These are phyloP conservation scores for Marasmius fiardii DNA, from an alignment of 1,284 basidiomycete genomes.

Conservation along the genomic window DNA sequence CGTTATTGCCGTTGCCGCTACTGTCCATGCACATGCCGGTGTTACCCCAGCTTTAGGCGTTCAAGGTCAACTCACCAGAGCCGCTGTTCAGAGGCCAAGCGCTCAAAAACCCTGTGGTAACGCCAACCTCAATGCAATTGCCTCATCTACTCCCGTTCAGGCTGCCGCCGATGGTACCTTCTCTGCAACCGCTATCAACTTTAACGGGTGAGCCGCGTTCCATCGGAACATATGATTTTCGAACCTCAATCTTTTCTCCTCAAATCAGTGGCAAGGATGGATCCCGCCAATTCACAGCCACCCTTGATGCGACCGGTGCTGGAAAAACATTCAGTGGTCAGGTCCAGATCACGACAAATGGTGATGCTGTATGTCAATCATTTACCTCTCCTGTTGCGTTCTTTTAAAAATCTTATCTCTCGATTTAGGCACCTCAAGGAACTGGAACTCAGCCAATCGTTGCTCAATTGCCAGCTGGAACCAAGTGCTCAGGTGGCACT, in stretches of 20 bases:
- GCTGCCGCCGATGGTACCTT: slow-evolving; percentile 42
- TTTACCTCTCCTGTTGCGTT: background rate
- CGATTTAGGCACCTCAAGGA: slow-evolving; percentile 25
- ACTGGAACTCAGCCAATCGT: slow-evolving; percentile 36
- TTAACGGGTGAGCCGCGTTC: slow-evolving; percentile 40
- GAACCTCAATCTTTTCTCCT: background rate
- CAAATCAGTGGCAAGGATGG: slow-evolving; percentile 41
- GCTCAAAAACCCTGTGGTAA: slow-evolving; percentile 40
- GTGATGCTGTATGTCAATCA: slow-evolving; percentile 27
- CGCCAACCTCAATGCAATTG: slow-evolving; percentile 39
- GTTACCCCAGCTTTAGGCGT: slow-evolving; percentile 48
- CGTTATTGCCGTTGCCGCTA: slow-evolving; percentile 30
- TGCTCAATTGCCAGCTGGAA: slow-evolving; percentile 42
- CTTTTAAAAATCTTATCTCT: background rate
- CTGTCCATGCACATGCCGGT: slow-evolving; percentile 41
- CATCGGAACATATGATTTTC: no score
- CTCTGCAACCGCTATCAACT: slow-evolving; percentile 41
- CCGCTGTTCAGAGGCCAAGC: slow-evolving; percentile 44
- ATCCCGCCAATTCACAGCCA: slow-evolving; percentile 42
- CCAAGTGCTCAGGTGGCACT: slow-evolving; percentile 44
- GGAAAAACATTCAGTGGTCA: slow-evolving; percentile 33
- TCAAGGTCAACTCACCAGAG: slow-evolving; percentile 32
- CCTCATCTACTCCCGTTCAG: slow-evolving; percentile 37
- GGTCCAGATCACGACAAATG: slow-evolving; percentile 36
- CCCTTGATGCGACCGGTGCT: slow-evolving; percentile 36